These are phyloP conservation scores for Plantago major DNA, from an alignment of 257 asterid genomes.

Conservation along the genomic window DNA sequence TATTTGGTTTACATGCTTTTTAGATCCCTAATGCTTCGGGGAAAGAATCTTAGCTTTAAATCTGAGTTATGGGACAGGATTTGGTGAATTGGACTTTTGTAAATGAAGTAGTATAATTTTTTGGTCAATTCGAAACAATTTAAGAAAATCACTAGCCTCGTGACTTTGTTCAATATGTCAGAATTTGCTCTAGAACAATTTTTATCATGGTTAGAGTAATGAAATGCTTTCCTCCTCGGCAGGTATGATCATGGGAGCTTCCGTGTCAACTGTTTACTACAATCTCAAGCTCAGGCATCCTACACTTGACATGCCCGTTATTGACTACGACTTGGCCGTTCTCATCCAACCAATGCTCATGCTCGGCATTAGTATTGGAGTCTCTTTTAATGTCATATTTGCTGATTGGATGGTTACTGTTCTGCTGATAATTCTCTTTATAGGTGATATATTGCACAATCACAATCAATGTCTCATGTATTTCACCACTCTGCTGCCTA, in stretches of 20 bases:
- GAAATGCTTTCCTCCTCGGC: constrained; percentile 16
- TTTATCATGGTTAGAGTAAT: not conserved
- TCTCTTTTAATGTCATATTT: constrained; percentile 84
- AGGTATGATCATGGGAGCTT: constrained; percentile 99
- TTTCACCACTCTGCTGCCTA: constrained; percentile 8
- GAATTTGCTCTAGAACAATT: not conserved
- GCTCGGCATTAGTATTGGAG: constrained; percentile 96
- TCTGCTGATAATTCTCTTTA: constrained; percentile 78
- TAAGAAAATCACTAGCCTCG: not conserved
- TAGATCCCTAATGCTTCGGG: no score
- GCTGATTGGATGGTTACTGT: constrained; percentile 99
- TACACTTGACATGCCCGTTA: constrained; percentile 83
- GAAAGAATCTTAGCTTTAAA: no score
- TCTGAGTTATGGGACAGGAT: not conserved
- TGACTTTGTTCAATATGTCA: not conserved
- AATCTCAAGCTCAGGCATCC: constrained; percentile 92
- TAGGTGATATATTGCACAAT: constrained; percentile 39
- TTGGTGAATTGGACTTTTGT: no score
- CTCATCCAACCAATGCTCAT: constrained; percentile 99
- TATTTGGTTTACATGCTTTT: not conserved
- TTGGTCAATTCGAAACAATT: no score
- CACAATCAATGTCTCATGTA: constrained; percentile 11
- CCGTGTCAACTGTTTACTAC: constrained; percentile 85
- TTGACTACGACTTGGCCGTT: constrained; percentile 92
- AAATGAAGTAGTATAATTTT: no score